phyloP scores from a whole-genome alignment of 108 stramenopile species.

The Cyclotella atomus region DNA sequence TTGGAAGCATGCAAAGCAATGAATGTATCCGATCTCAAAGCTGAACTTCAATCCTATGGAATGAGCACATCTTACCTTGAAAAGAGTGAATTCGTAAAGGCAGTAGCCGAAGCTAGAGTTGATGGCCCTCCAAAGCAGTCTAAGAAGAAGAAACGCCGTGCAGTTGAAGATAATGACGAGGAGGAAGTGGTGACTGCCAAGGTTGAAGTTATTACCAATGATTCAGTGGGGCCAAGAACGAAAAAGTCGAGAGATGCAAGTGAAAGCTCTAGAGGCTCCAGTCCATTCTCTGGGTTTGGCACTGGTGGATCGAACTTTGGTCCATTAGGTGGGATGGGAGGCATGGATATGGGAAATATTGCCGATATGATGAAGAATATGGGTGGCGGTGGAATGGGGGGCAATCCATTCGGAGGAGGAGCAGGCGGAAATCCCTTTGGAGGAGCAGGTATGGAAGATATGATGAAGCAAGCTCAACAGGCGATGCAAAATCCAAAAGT shows the following conservation, averaged over 20 bases:
- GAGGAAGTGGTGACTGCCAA: conserved; percentile 65
- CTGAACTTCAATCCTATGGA: conserved; percentile 44
- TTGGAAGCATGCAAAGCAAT: conserved; percentile 60
- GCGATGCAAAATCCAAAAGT: too few relatives aligned
- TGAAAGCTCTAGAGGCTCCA: conserved; percentile 31
- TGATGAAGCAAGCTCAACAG: conserved; percentile 75
- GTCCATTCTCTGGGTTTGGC: conserved; percentile 41
- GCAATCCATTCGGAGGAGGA: conserved; percentile 54
- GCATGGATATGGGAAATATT: conserved; percentile 76
- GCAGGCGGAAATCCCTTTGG: conserved; percentile 55
- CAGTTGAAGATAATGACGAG: conserved; percentile 60
- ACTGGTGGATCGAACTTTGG: conserved; percentile 20
- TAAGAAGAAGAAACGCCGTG: conserved; percentile 48
- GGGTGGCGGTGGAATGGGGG: conserved; percentile 39
- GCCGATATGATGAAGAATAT: conserved; percentile 74
- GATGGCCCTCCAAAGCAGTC: conserved; percentile 19
- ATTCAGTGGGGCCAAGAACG: conserved; percentile 54
- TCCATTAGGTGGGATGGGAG: conserved; percentile 52
- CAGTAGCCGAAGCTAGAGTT: conserved; percentile 51
- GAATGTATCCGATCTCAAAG: conserved; percentile 34
- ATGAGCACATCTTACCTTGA: conserved; percentile 38
- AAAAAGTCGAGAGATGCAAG: conserved; percentile 47
- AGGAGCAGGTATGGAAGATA: conserved; percentile 57
- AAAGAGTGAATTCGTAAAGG: conserved; percentile 49
- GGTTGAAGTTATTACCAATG: conserved; percentile 83